Evolutionary conservation across 495 filamentous ascomycete species (phyloP).

Genomic region (Xylaria grammica): DNA sequence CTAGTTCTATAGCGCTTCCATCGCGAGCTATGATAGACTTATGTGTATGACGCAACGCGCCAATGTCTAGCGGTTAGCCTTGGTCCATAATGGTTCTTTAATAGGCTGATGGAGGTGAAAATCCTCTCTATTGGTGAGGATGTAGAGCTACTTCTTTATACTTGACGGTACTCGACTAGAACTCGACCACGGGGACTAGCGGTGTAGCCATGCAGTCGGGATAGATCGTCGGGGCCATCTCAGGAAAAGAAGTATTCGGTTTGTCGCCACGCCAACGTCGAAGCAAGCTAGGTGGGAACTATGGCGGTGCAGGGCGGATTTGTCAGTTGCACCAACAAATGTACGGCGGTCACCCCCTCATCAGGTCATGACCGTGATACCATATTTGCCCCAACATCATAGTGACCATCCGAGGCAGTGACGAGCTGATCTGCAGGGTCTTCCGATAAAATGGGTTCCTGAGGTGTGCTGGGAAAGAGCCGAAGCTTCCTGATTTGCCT

Average conservation of each 20-base stretch:
- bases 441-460: neutral
- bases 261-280: neutral
- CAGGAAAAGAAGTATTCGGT: neutral
- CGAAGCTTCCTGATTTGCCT: slow-evolving; percentile 2
- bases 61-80: neutral
- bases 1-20: neutral
- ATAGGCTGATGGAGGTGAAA: neutral
- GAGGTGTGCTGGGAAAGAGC: neutral
- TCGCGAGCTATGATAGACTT: slow-evolving; percentile 2
- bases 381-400: no score
- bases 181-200: neutral
- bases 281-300: neutral
- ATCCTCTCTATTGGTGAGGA: neutral
- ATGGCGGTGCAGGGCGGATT: neutral
- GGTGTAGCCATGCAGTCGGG: slow-evolving; percentile 1
- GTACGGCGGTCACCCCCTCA: no score
- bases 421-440: neutral
- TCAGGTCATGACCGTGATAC: no score
- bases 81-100: neutral
- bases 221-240: neutral
- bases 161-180: no score
- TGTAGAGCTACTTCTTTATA: neutral
- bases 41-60: slow-evolving; percentile 11
- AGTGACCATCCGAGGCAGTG: no score
- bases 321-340: neutral